Conservation (phyloP, 768 basidiomycete species). For the Rhizopogon sp. region DNA sequence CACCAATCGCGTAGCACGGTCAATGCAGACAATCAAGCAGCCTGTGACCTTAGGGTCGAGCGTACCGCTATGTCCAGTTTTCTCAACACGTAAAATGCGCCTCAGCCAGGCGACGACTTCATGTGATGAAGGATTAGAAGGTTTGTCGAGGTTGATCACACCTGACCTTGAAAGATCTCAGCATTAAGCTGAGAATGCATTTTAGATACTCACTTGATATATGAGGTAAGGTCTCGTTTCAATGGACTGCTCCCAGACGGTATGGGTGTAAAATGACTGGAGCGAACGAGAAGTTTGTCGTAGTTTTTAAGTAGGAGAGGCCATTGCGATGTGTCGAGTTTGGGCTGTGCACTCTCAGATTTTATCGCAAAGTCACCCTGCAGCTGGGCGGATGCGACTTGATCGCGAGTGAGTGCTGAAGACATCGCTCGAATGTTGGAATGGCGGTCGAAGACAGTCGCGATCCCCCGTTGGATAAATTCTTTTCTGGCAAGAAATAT, state of each 20-base stretch:
- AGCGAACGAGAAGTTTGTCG: conserved; percentile 91
- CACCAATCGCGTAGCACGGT: conserved; percentile 94
- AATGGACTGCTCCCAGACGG: conserved; percentile 90
- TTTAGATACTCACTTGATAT: conserved; percentile 69
- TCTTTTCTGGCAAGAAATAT: conserved; percentile 13
- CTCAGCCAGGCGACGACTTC: conserved; percentile 99
- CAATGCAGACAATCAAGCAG: conserved; percentile 97
- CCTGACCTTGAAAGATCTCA: conserved; percentile 64
- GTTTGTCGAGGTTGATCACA: conserved; percentile 99
- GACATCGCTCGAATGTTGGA: not conserved
- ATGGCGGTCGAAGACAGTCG: not conserved
- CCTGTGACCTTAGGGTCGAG: conserved; percentile 99
- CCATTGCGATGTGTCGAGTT: conserved; percentile 95
- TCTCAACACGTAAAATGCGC: conserved; percentile 94
- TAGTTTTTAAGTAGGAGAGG: conserved; percentile 98
- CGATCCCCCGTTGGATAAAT: not conserved
- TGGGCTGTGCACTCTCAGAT: conserved; percentile 66
- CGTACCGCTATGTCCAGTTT: conserved; percentile 98
- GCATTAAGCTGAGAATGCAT: not conserved
- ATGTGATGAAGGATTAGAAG: conserved; percentile 97
- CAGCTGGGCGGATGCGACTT: conserved; percentile 71
- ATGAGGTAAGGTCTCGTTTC: conserved; percentile 87
- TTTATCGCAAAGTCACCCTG: conserved; percentile 79
- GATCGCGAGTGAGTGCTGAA: conserved; percentile 48
- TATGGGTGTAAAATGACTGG: conserved; percentile 97